Evolutionary conservation across 805 yeast species (phyloP).

Genomic region (Komagataella kurtzmanii): DNA sequence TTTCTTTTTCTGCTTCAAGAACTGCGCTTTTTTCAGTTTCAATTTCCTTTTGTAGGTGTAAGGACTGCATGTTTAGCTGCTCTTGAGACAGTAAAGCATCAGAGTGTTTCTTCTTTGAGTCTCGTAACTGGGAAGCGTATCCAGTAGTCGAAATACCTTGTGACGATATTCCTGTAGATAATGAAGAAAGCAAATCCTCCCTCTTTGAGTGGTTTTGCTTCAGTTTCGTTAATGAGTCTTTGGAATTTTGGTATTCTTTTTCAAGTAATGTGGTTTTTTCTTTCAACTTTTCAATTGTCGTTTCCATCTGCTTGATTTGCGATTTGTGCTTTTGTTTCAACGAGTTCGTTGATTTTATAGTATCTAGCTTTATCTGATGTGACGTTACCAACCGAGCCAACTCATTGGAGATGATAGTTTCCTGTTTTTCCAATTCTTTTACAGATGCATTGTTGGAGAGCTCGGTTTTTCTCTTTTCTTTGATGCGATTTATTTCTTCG

Average conservation of each 20-base stretch:
- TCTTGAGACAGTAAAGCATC: slow-evolving; percentile 41
- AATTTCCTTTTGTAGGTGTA: slow-evolving; percentile 42
- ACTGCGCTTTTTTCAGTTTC: slow-evolving; percentile 26
- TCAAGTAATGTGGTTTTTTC: slow-evolving; percentile 26
- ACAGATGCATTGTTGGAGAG: slow-evolving; percentile 45
- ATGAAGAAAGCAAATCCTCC: slow-evolving; percentile 69
- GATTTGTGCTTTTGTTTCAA: slow-evolving; percentile 20
- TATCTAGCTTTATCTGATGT: slow-evolving; percentile 41
- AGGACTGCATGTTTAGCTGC: slow-evolving; percentile 43
- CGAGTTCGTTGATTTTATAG: slow-evolving; percentile 15
- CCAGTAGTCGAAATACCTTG: slow-evolving; percentile 70
- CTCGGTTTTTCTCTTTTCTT: slow-evolving; percentile 40
- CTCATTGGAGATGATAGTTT: slow-evolving; percentile 43
- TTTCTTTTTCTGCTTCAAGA: slow-evolving; percentile 26
- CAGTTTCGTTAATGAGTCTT: slow-evolving; percentile 26
- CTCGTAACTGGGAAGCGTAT: slow-evolving; percentile 56
- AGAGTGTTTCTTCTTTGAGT: slow-evolving; percentile 41
- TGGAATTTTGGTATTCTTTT: slow-evolving; percentile 27
- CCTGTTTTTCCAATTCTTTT: slow-evolving; percentile 44
- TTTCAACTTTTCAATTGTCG: slow-evolving; percentile 11
- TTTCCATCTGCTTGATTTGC: background rate
- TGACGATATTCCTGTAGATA: slow-evolving; percentile 83
- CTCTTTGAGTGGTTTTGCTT: slow-evolving; percentile 39
- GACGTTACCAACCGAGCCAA: slow-evolving; percentile 59
- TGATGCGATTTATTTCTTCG: slow-evolving; percentile 45